A percentile compares a stretch with the other conserved stretches of the same genome.
phyloP scores from a whole-genome alignment of 495 filamentous ascomycete species.

The Cercophora newfieldiana region DNA sequence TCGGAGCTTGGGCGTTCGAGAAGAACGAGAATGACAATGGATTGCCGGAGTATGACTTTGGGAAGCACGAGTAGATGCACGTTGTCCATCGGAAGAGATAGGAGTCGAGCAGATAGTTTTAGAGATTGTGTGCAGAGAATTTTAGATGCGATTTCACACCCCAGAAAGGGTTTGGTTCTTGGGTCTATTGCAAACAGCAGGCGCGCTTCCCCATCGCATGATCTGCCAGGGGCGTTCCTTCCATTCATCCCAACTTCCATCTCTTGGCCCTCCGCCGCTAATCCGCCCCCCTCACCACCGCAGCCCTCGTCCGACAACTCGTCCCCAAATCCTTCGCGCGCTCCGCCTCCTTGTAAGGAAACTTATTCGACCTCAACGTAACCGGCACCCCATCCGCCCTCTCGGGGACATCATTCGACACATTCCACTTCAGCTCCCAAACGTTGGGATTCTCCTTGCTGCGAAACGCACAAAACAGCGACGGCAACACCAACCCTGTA shows the following conservation, averaged over 20 bases:
- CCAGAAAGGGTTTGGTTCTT: no score
- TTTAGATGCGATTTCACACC: no score
- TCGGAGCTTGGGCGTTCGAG: conserved; percentile 20
- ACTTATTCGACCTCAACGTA: not conserved
- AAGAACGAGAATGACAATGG: not conserved
- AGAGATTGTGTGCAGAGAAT: no score
- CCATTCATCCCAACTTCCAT: not conserved
- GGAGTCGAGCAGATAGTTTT: no score
- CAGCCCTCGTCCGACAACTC: conserved; percentile 2
- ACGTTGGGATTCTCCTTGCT: not conserved
- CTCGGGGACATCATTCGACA: conserved; percentile 14
- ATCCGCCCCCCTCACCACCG: not conserved
- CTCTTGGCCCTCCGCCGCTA: not conserved
- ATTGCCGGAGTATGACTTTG: conserved; percentile 8
- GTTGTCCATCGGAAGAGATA: no score
- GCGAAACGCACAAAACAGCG: conserved; percentile 15
- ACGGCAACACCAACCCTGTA: not conserved
- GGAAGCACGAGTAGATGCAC: no score
- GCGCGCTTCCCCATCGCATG: no score
- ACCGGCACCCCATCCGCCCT: conserved; percentile 10
- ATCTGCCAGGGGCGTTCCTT: no score
- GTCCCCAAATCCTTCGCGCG: not conserved
- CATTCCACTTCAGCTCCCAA: conserved; percentile 14
- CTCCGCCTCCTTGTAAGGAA: not conserved
- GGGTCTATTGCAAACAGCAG: no score